Base-by-base conservation (phyloP, 305 asterid species). In the Petunia hybrid region DNA sequence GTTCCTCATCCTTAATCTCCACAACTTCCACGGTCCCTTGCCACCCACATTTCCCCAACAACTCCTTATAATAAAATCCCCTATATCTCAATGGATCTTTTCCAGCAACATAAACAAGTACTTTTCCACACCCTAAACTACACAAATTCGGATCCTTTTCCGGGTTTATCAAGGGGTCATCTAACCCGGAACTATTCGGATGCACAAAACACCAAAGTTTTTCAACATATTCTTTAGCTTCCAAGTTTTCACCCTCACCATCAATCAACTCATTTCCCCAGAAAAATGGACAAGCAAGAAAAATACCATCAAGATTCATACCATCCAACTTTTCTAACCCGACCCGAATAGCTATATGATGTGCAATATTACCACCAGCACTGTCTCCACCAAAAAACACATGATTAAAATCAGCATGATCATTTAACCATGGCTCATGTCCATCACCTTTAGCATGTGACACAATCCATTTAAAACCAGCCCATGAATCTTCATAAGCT, bases 331-430 rank as follows among this genome's bases (percentile, higher is more conserved):
- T 31, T 45, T 85, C 88, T 82, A 48, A 13, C 62, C 93, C 95
- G 4, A 83, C 80, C 81, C 85, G 84, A 43, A 89, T 64, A 0
- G 87, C 90, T 87, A 89, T 69, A 66, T 86, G 61, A 67, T 90
- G 92, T 0, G 92, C 95, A 12, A 92, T 84, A 53, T 85, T 92
- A 3, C 82, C 94, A 0, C 97, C 94, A 1, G 91, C 91, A 74
- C 96, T 91, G 60, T 89, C 97, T 12, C 98, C 94, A 1, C 87
- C 91, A 2, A 91, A 51, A 56, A 81, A 89, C 1, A 94, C 94
- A 0, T 76, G 85, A 14, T 55, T 78, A 35, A 89, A 88, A 80
- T 94, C 94, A 0, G 82, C 96, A 51, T 83, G 60, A 6, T 76
- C 81, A 4, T 64, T 82, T 1, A 94, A 87, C 96, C 97, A 93